Percentiles rank a stretch among this genome's conserved stretches.
phyloP scores from a whole-genome alignment of 2,329 filamentous ascomycete genomes.

The Cryphonectria nitschkei region DNA sequence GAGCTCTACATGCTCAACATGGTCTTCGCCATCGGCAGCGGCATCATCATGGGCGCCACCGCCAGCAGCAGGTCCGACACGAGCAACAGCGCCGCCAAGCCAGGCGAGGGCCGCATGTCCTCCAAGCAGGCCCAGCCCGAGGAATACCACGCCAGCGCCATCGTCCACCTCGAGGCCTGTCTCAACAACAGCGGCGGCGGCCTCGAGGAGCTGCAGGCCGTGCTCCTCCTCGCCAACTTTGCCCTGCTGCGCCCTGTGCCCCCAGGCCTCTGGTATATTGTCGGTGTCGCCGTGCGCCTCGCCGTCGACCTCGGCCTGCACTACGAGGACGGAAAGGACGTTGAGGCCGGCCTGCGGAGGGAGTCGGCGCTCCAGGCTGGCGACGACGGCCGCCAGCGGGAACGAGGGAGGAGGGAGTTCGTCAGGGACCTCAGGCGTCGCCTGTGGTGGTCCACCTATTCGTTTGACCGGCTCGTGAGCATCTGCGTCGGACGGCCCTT shows the following conservation, averaged over 20 bases:
- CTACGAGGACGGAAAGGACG: conserved; percentile 80
- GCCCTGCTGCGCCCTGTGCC: conserved; percentile 88
- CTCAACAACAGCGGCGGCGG: conserved; percentile 85
- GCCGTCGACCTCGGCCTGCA: conserved; percentile 92
- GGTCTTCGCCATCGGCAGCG: conserved; percentile 93
- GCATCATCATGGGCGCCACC: conserved; percentile 75
- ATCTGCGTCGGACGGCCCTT: conserved; percentile 93
- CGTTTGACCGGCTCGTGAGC: conserved; percentile 90
- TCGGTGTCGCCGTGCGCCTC: conserved; percentile 87
- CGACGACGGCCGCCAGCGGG: conserved; percentile 39
- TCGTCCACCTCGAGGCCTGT: conserved; percentile 87
- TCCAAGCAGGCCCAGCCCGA: conserved; percentile 74
- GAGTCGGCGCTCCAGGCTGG: conserved; percentile 43
- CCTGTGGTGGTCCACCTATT: conserved; percentile 97
- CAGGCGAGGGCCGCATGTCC: conserved; percentile 35
- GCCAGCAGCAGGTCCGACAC: conserved; percentile 27
- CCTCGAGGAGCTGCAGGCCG: conserved; percentile 90
- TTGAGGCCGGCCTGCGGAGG: conserved; percentile 62
- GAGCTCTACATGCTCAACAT: conserved; percentile 97
- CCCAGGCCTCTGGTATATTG: conserved; percentile 95
- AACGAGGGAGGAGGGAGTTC: conserved; percentile 76
- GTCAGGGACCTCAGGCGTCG: conserved; percentile 82
- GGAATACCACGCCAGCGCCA: conserved; percentile 94
- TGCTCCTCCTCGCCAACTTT: conserved; percentile 87
- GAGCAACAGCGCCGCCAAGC: conserved; percentile 27